Percentiles rank a stretch among this genome's conserved stretches.
These are phyloP conservation scores for Rubus parviflorus DNA, from an alignment of 306 rosid genomes.

Conservation along the genomic window DNA sequence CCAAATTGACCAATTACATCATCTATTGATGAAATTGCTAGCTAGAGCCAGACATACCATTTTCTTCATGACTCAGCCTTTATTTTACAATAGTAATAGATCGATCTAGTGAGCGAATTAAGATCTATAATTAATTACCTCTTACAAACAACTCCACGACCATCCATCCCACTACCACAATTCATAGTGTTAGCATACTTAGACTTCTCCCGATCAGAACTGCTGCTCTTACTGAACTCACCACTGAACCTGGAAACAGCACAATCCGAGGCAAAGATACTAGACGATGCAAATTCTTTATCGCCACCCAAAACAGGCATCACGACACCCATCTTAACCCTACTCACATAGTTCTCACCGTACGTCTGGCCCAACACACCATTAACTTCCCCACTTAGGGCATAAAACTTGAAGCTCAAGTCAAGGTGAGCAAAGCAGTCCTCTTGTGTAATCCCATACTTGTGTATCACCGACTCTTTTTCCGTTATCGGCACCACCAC, in stretches of 20 bases:
- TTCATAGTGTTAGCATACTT: conserved; percentile 24
- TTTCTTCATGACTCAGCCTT: background rate
- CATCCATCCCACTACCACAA: conserved; percentile 36
- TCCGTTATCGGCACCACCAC: conserved; percentile 25
- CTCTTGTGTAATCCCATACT: conserved; percentile 24
- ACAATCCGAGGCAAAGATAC: conserved; percentile 35
- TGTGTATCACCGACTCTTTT: conserved; percentile 20
- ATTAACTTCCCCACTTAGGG: conserved; percentile 24
- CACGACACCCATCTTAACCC: conserved; percentile 42
- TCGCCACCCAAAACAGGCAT: conserved; percentile 48
- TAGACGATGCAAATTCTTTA: conserved; percentile 35
- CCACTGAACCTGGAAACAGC: conserved; percentile 24
- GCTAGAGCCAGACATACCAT: background rate
- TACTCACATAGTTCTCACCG: conserved; percentile 28
- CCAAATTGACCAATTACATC: background rate
- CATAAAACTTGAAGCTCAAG: conserved; percentile 34
- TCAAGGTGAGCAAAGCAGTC: conserved; percentile 41
- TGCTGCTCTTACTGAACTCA: background rate
- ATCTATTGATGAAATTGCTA: background rate
- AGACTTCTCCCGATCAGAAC: background rate
- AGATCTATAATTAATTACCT: conserved; percentile 9
- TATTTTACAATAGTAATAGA: background rate
- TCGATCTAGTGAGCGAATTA: background rate
- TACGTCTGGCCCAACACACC: conserved; percentile 39
- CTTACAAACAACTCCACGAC: conserved; percentile 46